These are phyloP conservation scores for Tetracladium setigerum DNA, from an alignment of 495 filamentous ascomycete species.

Conservation along the genomic window DNA sequence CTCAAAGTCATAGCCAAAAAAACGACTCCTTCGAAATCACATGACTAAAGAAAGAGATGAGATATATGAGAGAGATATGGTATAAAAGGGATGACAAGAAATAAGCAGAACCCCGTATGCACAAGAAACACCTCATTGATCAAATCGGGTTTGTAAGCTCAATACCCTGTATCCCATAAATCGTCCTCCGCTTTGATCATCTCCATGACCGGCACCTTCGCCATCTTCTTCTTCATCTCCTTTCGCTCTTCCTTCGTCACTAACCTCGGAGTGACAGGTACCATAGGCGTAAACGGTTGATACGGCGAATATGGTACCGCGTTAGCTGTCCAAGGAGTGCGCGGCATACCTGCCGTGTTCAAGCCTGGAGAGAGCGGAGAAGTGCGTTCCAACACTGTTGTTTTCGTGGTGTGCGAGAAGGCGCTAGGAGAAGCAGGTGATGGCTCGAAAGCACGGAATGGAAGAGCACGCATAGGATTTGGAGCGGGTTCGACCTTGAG, in stretches of 20 bases:
- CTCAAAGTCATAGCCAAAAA: too few relatives aligned
- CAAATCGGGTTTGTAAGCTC: neutral
- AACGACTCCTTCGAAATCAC: too few relatives aligned
- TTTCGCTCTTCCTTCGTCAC: conserved; percentile 71
- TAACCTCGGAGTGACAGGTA: conserved; percentile 77
- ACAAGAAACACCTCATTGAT: too few relatives aligned
- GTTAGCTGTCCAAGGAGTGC: conserved; percentile 57
- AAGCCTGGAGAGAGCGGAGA: conserved; percentile 38
- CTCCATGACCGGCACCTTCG: conserved; percentile 43
- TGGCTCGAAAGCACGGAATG: conserved; percentile 56
- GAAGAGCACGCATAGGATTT: conserved; percentile 40
- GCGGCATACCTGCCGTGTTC: conserved; percentile 25
- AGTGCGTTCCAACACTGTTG: conserved; percentile 67
- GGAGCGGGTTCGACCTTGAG: neutral
- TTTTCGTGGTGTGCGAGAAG: conserved; percentile 52
- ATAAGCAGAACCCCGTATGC: too few relatives aligned
- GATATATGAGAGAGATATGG: too few relatives aligned
- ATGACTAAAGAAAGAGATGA: too few relatives aligned
- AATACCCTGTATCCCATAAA: conserved; percentile 39
- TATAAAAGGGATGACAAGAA: too few relatives aligned
- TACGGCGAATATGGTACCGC: conserved; percentile 82
- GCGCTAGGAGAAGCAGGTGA: conserved; percentile 37
- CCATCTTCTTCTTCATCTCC: conserved; percentile 52
- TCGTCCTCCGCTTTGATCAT: conserved; percentile 46
- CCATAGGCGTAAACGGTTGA: conserved; percentile 82